phyloP scores from a whole-genome alignment of 495 filamentous ascomycete species.

The Trichoderma erinaceum region DNA sequence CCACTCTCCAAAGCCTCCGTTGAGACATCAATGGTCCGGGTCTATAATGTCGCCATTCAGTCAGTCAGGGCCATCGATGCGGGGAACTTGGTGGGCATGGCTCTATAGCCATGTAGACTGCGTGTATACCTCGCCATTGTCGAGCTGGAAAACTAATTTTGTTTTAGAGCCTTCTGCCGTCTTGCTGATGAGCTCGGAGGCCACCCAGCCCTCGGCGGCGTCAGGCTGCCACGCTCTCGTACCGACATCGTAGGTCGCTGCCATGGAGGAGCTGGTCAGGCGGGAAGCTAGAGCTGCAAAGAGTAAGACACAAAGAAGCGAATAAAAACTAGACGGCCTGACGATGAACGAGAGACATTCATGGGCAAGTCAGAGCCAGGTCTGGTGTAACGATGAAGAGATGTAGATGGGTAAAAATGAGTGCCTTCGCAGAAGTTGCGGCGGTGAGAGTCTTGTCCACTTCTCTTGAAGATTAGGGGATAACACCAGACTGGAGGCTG shows the following conservation, averaged over 20 bases:
- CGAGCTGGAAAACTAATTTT: constrained; percentile 74
- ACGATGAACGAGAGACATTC: constrained; percentile 10
- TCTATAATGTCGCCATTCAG: constrained; percentile 43
- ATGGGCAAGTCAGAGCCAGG: constrained; percentile 2
- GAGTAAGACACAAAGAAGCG: background rate
- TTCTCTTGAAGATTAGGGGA: constrained; percentile 14
- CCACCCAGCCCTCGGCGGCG: constrained; percentile 89
- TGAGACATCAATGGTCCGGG: constrained; percentile 75
- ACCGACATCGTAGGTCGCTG: constrained; percentile 94
- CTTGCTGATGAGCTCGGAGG: constrained; percentile 90
- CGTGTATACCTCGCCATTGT: constrained; percentile 78
- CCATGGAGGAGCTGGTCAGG: constrained; percentile 50
- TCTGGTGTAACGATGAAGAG: constrained; percentile 1
- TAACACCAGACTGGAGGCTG: background rate
- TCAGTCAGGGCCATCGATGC: background rate
- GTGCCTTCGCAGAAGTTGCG: background rate
- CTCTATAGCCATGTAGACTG: background rate
- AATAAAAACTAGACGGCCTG: constrained; percentile 9
- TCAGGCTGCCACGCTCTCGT: constrained; percentile 98
- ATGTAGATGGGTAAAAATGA: background rate
- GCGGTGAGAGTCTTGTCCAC: constrained; percentile 13
- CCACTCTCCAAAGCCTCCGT: constrained; percentile 64
- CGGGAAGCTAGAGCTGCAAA: constrained; percentile 4
- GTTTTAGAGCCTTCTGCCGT: constrained; percentile 78
- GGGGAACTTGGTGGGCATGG: background rate